These are phyloP conservation scores for Prototheca cutis DNA, from an alignment of 163 green algal genomes.

Conservation along the genomic window DNA sequence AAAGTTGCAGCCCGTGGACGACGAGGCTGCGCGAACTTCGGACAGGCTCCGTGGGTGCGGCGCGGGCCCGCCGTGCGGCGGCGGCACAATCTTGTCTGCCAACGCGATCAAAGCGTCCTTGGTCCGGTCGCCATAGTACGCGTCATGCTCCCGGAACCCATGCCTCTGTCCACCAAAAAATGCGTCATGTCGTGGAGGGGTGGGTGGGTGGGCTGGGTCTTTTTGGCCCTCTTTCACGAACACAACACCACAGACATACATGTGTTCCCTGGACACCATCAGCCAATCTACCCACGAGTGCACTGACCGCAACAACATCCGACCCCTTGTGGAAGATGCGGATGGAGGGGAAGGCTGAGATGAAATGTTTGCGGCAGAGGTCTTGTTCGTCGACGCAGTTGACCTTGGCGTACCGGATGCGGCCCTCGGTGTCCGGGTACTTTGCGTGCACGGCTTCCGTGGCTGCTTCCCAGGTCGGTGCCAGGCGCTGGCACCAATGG, in stretches of 20 bases:
- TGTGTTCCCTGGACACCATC: too few species aligned
- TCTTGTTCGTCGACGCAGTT: conserved; percentile 69
- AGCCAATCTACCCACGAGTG: too few species aligned
- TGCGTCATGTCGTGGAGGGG: too few species aligned
- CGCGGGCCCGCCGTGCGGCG: background rate
- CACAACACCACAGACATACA: background rate
- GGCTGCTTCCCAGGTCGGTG: conserved; percentile 79
- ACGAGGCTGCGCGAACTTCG: conserved; percentile 22
- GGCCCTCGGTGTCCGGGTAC: conserved; percentile 71
- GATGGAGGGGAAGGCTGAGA: conserved; percentile 83
- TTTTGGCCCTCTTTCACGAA: too few species aligned
- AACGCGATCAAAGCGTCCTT: conserved; percentile 65
- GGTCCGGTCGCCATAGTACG: conserved; percentile 72
- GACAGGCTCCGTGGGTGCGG: conserved; percentile 3
- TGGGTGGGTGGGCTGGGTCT: too few species aligned
- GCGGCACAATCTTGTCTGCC: conserved; percentile 57
- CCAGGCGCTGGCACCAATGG: conserved; percentile 85
- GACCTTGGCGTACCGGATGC: conserved; percentile 80
- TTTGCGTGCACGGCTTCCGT: conserved; percentile 71
- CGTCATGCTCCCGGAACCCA: conserved; percentile 53
- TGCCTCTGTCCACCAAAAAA: too few species aligned
- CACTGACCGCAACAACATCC: conserved; percentile 28
- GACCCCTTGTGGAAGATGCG: conserved; percentile 77
- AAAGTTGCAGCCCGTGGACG: conserved; percentile 52
- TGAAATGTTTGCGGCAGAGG: conserved; percentile 69